These are phyloP conservation scores for Tuber magnatum DNA, from an alignment of 495 filamentous ascomycete species.

Conservation along the genomic window DNA sequence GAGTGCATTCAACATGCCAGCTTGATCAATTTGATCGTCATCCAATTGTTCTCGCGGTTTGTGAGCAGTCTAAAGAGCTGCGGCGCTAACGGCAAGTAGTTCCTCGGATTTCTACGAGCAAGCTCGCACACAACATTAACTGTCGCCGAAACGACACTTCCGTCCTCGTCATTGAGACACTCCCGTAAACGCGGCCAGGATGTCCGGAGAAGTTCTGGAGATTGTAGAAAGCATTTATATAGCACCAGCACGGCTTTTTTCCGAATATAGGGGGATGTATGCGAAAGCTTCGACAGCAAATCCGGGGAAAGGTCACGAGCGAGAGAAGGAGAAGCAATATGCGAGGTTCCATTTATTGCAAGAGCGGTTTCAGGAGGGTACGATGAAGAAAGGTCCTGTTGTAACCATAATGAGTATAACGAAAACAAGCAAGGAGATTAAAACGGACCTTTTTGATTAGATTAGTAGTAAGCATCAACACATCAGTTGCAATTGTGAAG, in stretches of 20 bases:
- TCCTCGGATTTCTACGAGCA: conserved; percentile 84
- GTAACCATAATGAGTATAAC: conserved; percentile 14
- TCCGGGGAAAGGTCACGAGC: conserved; percentile 82
- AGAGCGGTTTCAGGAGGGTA: conserved; percentile 68
- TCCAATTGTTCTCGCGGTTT: conserved; percentile 96
- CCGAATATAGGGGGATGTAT: conserved; percentile 71
- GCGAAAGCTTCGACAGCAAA: conserved; percentile 73
- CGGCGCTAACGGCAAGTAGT: conserved; percentile 87
- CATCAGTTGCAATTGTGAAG: conserved; percentile 90
- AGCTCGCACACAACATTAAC: conserved; percentile 96
- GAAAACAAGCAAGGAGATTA: background rate
- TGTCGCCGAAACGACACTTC: conserved; percentile 88
- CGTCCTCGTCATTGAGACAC: conserved; percentile 81
- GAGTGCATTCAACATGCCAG: conserved; percentile 53
- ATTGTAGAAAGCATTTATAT: conserved; percentile 85
- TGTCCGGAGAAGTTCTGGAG: conserved; percentile 82
- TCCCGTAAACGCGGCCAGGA: conserved; percentile 98
- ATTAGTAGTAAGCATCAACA: conserved; percentile 95
- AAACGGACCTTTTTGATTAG: conserved; percentile 76
- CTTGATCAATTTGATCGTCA: conserved; percentile 99
- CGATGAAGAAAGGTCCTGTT: conserved; percentile 70
- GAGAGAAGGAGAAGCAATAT: conserved; percentile 82
- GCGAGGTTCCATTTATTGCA: conserved; percentile 78
- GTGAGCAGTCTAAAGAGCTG: conserved; percentile 85
- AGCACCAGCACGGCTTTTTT: conserved; percentile 94